Evolutionary conservation across 768 basidiomycete genomes (phyloP).

Genomic region (Cyclocybe aegerita): DNA sequence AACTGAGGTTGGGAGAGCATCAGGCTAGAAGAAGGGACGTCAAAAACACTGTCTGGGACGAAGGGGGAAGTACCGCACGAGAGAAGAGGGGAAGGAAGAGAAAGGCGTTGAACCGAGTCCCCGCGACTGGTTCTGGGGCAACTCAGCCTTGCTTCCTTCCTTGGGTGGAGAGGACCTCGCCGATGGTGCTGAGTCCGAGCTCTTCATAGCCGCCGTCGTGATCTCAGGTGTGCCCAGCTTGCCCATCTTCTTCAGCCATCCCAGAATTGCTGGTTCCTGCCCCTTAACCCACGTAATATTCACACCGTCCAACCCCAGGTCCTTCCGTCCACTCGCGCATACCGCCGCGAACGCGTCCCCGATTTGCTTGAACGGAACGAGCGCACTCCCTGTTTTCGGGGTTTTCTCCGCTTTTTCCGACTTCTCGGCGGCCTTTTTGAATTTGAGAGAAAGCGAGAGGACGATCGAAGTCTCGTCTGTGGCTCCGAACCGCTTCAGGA

Average conservation of each 20-base stretch:
- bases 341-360: slow-evolving; percentile 77
- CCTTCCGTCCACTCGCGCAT: slow-evolving; percentile 52
- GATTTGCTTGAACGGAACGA: slow-evolving; percentile 76
- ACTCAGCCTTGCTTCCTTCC: slow-evolving; percentile 18
- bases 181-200: neutral
- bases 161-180: slow-evolving; percentile 5
- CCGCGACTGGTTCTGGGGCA: slow-evolving; percentile 30
- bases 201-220: slow-evolving; percentile 4
- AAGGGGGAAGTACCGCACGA: slow-evolving; percentile 39
- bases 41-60: slow-evolving; percentile 5
- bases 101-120: slow-evolving; percentile 36
- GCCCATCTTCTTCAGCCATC: slow-evolving; percentile 73
- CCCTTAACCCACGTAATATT: slow-evolving; percentile 76
- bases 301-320: slow-evolving; percentile 55
- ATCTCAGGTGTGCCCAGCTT: slow-evolving; percentile 41
- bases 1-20: slow-evolving; percentile 21
- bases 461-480: slow-evolving; percentile 67
- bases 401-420: slow-evolving; percentile 52
- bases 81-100: slow-evolving; percentile 62
- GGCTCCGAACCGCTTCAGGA: slow-evolving; percentile 62
- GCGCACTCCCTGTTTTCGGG: slow-evolving; percentile 68
- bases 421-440: slow-evolving; percentile 41
- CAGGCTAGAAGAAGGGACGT: slow-evolving; percentile 24
- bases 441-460: slow-evolving; percentile 53
- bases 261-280: slow-evolving; percentile 70